Evolutionary conservation across 192 early-diverging fungal genomes (phyloP), one percentile per base, ranked within the genome.

Genomic region (Physocladia obscura): DNA sequence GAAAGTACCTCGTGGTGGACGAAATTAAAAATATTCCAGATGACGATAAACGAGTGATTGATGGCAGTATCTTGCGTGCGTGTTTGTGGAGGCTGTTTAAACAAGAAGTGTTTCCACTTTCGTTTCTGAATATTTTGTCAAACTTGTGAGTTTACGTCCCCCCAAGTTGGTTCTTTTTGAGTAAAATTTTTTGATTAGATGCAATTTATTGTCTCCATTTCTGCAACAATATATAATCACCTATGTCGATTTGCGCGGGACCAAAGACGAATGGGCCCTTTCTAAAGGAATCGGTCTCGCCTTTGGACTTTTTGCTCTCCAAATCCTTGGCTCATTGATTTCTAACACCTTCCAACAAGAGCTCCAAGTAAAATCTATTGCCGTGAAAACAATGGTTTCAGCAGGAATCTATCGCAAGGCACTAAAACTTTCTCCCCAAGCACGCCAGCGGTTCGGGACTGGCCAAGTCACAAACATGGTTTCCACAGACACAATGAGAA

Each of bases 381-480:
- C 71, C 1, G 51, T 86, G 13, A 75, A 81, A 1, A 71, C 79
- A 2, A 77, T 81, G 5, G 51, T 89, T 24, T 76, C 76, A 22
- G 76, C 75, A 8, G 39, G 76, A 49, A 80, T 89, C 49, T 89
- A 87, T 71, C 78, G 81, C 15, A 89, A 89, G 68, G 52, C 84
- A 15, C 67, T 88, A 17, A 77, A 74, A 0, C 71, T 89, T 35
- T 79, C 84, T 26, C 60, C 80, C 8, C 72, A 74, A 37, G 74
- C 88, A 2, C 77, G 86, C 32, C 78, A 79, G 32, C 74, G 83
- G 22, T 86, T 85, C 52, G 60, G 36, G 2, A 19, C 60, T 26
- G 60, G 60, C 8, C 54, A 31, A 47, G 37, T 65, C 2, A 71
- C 62, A 44, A 71, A 71, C 37, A 15, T 71, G 27, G 32, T 71